Evolutionary conservation across 1,284 basidiomycete genomes (phyloP), one percentile per base, ranked within the genome.

Genomic region (Ustilago bromivora): DNA sequence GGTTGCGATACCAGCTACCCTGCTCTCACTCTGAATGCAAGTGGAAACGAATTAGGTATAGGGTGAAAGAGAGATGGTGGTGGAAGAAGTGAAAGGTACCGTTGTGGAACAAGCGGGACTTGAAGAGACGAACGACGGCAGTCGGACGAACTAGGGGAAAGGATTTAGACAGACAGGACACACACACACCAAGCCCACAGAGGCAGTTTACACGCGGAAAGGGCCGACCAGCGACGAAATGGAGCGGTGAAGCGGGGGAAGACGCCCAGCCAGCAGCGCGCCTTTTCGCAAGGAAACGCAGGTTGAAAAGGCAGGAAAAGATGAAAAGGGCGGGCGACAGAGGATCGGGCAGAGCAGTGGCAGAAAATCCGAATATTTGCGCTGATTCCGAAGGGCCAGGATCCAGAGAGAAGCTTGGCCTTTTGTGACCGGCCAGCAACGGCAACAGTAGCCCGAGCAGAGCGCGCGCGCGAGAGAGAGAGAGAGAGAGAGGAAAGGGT

Each of bases 21-120:
- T 73, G 66, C 72, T 78, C 60, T 76, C 76, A 76, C 69, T 57
- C 43, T 56, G 36, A 38, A n/a, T 36, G 11, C 35, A 49, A 36
- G 36, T 13, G 40, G 43, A 43, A 40, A 63, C 57, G 54, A 57
- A 56, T 57, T 49, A 32, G 9, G 11, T 51, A 28, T 61, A 40
- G 43, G 57, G 34, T 43, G 52, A 49, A 40, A 51, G 40, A 38
- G 43, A 36, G 47, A 56, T 57, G 69, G 66, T 69, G 61, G 56
- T 72, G 59, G 36, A 58, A 52, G 47, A 35, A 57, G 49, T 52
- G 46, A 36, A 28, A 51, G 40, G n/a, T 35, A 52, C 8, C 12
- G 58, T 36, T 32, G 54, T 17, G 57, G 59, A 56, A 13, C 10
- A 57, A 49, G 41, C 36, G 23, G 28, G 52, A 41, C 43, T 46